A percentile compares a stretch with the other conserved stretches of the same genome.
Evolutionary conservation across 257 asterid genomes (phyloP).

Genomic region (Solanum lignicaule): DNA sequence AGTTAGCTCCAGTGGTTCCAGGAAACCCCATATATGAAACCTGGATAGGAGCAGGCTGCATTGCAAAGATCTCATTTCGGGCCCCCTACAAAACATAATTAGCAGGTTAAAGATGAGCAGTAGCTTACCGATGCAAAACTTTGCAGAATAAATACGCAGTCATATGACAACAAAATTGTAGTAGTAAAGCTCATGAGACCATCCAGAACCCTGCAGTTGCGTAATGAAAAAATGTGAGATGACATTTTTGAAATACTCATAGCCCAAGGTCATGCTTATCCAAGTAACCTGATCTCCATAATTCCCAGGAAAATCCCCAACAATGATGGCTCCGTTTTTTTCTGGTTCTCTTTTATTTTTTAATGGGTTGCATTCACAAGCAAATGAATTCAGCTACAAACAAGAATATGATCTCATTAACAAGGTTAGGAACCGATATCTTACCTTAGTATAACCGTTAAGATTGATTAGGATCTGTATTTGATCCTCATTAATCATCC

Average conservation of each 20-base stretch:
- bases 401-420: not conserved
- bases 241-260: not conserved
- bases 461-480: slow-evolving; percentile 91
- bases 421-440: not conserved
- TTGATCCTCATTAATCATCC: slow-evolving; percentile 85
- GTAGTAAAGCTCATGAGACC: not conserved
- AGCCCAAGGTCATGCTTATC: not conserved
- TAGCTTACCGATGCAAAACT: not conserved
- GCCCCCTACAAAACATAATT: slow-evolving; percentile 57
- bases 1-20: slow-evolving; percentile 95
- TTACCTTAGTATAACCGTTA: slow-evolving; percentile 94
- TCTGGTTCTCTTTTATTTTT: not conserved
- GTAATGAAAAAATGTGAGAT: not conserved
- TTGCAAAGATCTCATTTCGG: slow-evolving; percentile 94
- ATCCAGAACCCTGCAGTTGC: not conserved
- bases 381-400: not conserved
- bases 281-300: not conserved
- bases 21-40: slow-evolving; percentile 99
- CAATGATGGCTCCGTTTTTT: not conserved
- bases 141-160: not conserved
- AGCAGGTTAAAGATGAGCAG: not conserved
- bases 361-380: not conserved
- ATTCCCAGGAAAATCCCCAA: not conserved
- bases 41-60: slow-evolving; percentile 99
- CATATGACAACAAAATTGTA: not conserved